Percentiles rank a stretch among this genome's conserved stretches.
Conservation (phyloP, 495 filamentous ascomycete species). For the Tuber aestivum region DNA sequence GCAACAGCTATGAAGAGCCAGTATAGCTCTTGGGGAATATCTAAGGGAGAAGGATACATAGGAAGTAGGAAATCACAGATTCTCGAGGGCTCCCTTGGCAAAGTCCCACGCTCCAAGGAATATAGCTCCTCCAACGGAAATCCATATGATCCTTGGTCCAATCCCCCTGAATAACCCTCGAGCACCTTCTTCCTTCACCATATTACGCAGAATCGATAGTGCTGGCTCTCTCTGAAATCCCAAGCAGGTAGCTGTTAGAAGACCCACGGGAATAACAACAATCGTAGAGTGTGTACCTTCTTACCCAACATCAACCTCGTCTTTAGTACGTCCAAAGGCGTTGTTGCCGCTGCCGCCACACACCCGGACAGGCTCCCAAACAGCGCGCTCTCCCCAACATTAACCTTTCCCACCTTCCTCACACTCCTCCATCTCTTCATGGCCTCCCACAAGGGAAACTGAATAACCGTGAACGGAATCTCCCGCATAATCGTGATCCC, state of each 20-base stretch:
- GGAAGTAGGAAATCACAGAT: slow-evolving; percentile 16
- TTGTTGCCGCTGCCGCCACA: slow-evolving; percentile 81
- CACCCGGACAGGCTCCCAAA: slow-evolving; percentile 81
- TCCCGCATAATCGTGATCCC: slow-evolving; percentile 87
- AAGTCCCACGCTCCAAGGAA: slow-evolving; percentile 96
- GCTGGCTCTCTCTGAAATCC: slow-evolving; percentile 38
- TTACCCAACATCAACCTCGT: slow-evolving; percentile 87
- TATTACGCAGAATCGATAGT: slow-evolving; percentile 53
- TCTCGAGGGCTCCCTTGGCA: slow-evolving; percentile 66
- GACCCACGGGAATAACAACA: not conserved
- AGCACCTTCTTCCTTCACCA: slow-evolving; percentile 64
- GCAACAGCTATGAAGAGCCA: not conserved
- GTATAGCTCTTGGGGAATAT: not conserved
- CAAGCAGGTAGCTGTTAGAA: not conserved
- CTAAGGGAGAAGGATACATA: not conserved
- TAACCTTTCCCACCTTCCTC: slow-evolving; percentile 47
- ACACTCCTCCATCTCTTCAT: slow-evolving; percentile 57
- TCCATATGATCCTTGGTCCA: slow-evolving; percentile 86
- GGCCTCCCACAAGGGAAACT: slow-evolving; percentile 95
- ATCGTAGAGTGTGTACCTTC: slow-evolving; percentile 39
- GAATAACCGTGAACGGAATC: slow-evolving; percentile 92
- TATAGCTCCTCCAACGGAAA: slow-evolving; percentile 84
- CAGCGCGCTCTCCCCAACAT: slow-evolving; percentile 71
- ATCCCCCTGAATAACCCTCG: slow-evolving; percentile 82
- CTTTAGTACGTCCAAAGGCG: slow-evolving; percentile 92